Base-by-base conservation (phyloP, 805 yeast species). In the Wickerhamiella brachini region DNA sequence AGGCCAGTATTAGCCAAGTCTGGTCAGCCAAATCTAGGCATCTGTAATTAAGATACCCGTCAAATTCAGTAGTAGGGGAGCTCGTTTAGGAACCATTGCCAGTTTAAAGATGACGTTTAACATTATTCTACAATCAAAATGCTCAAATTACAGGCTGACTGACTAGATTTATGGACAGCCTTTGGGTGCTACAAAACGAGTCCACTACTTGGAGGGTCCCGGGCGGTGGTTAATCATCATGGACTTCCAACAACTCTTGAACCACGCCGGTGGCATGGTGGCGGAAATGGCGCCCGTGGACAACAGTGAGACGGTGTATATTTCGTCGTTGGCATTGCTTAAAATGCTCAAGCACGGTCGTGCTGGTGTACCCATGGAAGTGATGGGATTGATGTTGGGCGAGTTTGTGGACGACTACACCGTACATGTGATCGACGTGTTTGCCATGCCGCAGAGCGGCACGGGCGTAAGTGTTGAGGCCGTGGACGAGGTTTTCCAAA, bases 381-480 rank as follows among this genome's bases (percentile, higher is more conserved):
- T 80, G 5, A 93, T 93, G 99, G 99, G 99, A 2, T 74, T 93
- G 57, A 93, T 93, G 99, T 76, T 94, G 55, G 99, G 99, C 45
- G 97, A 90, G 59, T 90, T 93, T 69, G 93, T 93, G 24, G 98
- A 93, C 66, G 97, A 93, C 55, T 90, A 84, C 68, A 93, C 98
- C 0, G 93, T 93, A 39, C 95, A 89, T 61, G 99, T 93, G 41
- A 87, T 87, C 51, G 99, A 93, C 65, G 98, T 94, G 49, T 93
- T 93, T 74, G 98, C 98, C 51, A 93, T 93, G 99, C 99, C 99
- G 18, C 98, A 93, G 71, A 80, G 88, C 46, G 74, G 73, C 63
- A 93, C 99, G 9, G 99, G 98, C 54, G 98, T 94, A 18, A 84
- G 95, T 53, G 99, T 93, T 53, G 98, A 93, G 67, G 98, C 99